phyloP scores from a whole-genome alignment of 257 asterid species.

The Rehmannia glutinosa region DNA sequence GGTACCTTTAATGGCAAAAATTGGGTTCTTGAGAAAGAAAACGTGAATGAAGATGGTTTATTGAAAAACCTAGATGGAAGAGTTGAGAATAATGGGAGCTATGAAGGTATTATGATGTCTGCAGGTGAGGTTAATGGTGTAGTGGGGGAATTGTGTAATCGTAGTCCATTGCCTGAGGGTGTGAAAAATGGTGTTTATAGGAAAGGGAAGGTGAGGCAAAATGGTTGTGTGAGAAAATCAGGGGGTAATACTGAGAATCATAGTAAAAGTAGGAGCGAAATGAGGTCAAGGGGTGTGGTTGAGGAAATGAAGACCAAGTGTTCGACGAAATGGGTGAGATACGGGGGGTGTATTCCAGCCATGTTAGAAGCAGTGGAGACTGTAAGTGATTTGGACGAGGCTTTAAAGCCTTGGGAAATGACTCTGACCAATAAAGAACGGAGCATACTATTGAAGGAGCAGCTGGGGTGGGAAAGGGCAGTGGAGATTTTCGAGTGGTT shows the following conservation, averaged over 20 bases:
- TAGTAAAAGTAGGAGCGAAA: background rate
- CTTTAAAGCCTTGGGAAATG: conserved; percentile 72
- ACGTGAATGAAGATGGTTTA: background rate
- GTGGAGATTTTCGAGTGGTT: conserved; percentile 89
- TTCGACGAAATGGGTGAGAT: conserved; percentile 82
- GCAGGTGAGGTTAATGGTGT: conserved; percentile 21
- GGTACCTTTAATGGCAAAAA: conserved; percentile 24
- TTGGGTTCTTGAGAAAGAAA: conserved; percentile 20
- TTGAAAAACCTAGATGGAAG: conserved; percentile 19
- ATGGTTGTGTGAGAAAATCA: conserved; percentile 16
- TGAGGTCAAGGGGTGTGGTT: background rate
- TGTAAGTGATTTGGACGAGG: conserved; percentile 59
- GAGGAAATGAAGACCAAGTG: conserved; percentile 46
- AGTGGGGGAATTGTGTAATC: conserved; percentile 11
- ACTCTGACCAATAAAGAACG: conserved; percentile 77
- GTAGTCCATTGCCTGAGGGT: conserved; percentile 8
- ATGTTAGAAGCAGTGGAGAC: conserved; percentile 66
- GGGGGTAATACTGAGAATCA: conserved; percentile 8
- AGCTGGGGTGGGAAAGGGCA: conserved; percentile 76
- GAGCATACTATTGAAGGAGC: conserved; percentile 88
- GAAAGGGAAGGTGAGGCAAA: conserved; percentile 14
- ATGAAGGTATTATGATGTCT: conserved; percentile 18
- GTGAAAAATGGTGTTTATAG: conserved; percentile 14
- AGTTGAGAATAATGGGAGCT: conserved; percentile 18
- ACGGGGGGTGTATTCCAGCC: conserved; percentile 75